phyloP scores from a whole-genome alignment of 176 grass and related monocot species.

The Elymus sibiricus region DNA sequence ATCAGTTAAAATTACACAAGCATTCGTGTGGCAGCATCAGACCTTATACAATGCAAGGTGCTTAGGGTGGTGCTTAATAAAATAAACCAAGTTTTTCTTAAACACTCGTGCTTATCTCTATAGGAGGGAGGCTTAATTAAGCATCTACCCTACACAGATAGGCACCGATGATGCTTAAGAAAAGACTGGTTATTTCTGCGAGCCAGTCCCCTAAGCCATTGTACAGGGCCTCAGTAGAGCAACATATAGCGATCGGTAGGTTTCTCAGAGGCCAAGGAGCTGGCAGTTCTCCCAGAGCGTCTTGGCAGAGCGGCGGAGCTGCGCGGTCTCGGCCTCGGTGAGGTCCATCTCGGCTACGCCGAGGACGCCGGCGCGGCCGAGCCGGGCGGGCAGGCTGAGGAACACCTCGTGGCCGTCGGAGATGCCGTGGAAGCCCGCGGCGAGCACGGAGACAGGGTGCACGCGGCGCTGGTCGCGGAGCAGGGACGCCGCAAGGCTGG shows the following conservation, averaged over 20 bases:
- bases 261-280: conserved; percentile 36
- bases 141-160: too few species aligned
- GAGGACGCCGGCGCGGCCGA: conserved; percentile 49
- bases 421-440: conserved; percentile 60
- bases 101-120: not conserved
- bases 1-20: not conserved
- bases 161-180: not conserved
- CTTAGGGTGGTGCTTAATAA: too few species aligned
- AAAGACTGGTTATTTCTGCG: too few species aligned
- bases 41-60: too few species aligned
- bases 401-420: conserved; percentile 54
- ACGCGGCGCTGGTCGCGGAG: conserved; percentile 74
- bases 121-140: not conserved
- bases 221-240: too few species aligned
- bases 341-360: conserved; percentile 57
- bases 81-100: too few species aligned
- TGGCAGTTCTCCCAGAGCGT: conserved; percentile 63
- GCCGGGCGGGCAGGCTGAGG: conserved; percentile 61
- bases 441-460: conserved; percentile 72
- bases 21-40: not conserved
- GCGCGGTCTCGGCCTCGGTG: conserved; percentile 53
- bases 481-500: conserved; percentile 52
- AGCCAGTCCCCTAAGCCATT: too few species aligned
- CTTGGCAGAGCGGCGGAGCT: conserved; percentile 47
- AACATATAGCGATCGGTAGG: too few species aligned